Evolutionary conservation across 805 yeast genomes (phyloP).

Genomic region (Teunomyces aglyptinius): DNA sequence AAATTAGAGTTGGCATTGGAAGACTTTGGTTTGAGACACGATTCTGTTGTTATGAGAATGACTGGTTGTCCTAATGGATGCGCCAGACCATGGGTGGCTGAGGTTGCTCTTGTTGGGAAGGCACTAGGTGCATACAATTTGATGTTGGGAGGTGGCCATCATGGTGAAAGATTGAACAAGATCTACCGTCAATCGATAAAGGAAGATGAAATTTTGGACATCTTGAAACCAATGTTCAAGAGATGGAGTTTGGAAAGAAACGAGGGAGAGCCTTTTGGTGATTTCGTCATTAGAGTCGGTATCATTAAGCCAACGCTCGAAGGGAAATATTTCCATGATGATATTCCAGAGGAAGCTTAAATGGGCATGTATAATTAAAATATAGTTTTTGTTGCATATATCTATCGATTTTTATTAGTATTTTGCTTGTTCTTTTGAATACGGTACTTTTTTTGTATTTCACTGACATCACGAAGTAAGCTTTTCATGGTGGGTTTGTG

Average conservation of each 20-base stretch:
- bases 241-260: slow-evolving; percentile 90
- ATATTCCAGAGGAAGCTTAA: slow-evolving; percentile 74
- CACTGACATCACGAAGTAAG: slow-evolving; percentile 10
- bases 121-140: slow-evolving; percentile 91
- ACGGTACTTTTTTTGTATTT: slow-evolving; percentile 1
- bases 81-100: slow-evolving; percentile 98
- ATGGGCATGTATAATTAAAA: neutral
- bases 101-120: slow-evolving; percentile 92
- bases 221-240: slow-evolving; percentile 82
- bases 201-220: slow-evolving; percentile 81
- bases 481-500: slow-evolving; percentile 16
- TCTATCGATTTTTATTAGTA: neutral
- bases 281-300: slow-evolving; percentile 84
- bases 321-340: slow-evolving; percentile 94
- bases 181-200: slow-evolving; percentile 82
- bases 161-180: slow-evolving; percentile 90
- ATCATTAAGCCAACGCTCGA: slow-evolving; percentile 83
- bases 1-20: slow-evolving; percentile 86
- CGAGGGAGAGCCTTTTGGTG: slow-evolving; percentile 95
- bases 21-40: slow-evolving; percentile 90
- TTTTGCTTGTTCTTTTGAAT: neutral
- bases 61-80: slow-evolving; percentile 99
- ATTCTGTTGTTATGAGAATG: slow-evolving; percentile 95
- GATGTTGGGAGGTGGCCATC: slow-evolving; percentile 94
- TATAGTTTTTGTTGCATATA: neutral